Evolutionary conservation across 202 grass and related monocot species (phyloP).

Genomic region (Brachypodium distachyon): DNA sequence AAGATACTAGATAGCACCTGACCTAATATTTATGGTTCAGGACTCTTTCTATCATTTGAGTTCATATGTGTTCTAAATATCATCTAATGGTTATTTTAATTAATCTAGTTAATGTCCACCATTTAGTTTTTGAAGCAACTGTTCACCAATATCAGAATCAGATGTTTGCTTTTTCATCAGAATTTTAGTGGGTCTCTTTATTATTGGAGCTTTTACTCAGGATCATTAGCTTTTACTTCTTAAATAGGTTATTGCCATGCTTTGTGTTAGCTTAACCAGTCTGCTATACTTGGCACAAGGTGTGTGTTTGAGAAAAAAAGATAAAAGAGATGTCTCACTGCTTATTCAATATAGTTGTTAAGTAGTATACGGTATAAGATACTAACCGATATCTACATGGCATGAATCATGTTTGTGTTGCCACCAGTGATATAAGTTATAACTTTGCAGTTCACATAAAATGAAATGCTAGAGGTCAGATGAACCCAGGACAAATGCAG

Average conservation of each 20-base stretch:
- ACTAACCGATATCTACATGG: background rate
- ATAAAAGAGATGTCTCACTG: background rate
- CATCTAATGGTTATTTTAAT: background rate
- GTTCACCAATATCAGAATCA: too few relatives aligned
- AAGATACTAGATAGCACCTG: background rate
- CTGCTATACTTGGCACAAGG: background rate
- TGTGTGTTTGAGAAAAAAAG: too few relatives aligned
- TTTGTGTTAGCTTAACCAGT: background rate
- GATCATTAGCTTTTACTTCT: background rate
- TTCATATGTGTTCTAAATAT: background rate
- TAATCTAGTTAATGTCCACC: background rate
- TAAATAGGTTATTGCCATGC: too few relatives aligned
- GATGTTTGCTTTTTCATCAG: background rate
- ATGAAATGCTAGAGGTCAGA: background rate
- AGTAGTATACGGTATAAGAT: background rate
- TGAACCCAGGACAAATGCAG: background rate
- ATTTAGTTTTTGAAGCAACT: too few relatives aligned
- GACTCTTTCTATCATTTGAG: background rate
- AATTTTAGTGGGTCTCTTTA: too few relatives aligned
- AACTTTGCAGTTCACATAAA: background rate
- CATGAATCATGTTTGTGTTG: background rate
- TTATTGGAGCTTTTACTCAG: background rate
- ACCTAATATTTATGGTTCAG: background rate
- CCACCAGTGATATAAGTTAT: background rate
- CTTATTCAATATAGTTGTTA: background rate